Conservation (phyloP, 345 rosid genomes). For the Eutrema heterophyllum region DNA sequence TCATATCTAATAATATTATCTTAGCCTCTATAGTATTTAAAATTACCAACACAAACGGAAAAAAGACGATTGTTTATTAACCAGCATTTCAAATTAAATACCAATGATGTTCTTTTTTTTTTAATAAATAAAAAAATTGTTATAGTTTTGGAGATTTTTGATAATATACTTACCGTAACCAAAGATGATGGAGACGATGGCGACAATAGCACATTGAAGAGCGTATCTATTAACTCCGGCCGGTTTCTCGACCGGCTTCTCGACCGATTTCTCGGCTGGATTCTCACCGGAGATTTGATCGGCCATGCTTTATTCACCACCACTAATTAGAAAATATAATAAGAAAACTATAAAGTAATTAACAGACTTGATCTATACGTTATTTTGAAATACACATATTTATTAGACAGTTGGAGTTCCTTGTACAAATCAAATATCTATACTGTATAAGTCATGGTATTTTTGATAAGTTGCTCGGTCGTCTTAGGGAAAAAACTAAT, state of each 20-base stretch:
- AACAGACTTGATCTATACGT: neutral
- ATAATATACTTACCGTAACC: conserved; percentile 58
- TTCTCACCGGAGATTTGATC: conserved; percentile 14
- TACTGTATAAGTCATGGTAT: no score
- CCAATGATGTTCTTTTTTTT: neutral
- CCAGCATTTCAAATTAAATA: neutral
- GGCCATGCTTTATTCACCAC: conserved; percentile 15
- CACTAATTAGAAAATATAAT: neutral
- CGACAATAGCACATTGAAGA: conserved; percentile 63
- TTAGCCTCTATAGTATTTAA: neutral
- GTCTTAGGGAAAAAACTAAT: no score
- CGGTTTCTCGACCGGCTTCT: conserved; percentile 19
- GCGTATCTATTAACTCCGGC: conserved; percentile 57
- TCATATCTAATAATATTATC: no score
- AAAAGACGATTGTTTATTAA: neutral
- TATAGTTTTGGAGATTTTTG: neutral
- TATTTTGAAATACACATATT: no score
- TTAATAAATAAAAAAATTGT: neutral
- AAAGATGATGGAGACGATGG: conserved; percentile 70
- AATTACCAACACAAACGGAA: neutral
- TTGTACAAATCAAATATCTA: no score
- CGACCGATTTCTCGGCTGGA: neutral
- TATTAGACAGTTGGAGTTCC: no score
- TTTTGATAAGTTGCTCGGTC: no score
- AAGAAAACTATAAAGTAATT: neutral